These are phyloP conservation scores for Dittrichia graveolens DNA, from an alignment of 129 eudicot genomes.

Conservation along the genomic window DNA sequence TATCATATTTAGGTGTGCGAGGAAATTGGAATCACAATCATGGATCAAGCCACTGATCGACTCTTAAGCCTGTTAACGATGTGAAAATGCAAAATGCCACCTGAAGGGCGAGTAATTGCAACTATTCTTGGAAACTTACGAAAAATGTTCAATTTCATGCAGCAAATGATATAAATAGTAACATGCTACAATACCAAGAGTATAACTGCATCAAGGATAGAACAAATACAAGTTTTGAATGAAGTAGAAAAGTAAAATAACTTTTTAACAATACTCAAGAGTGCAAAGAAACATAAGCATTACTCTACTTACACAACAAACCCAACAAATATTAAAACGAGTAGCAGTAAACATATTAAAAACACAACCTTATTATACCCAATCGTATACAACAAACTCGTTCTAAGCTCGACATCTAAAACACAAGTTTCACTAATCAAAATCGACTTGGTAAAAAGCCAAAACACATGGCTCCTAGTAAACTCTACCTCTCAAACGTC, in stretches of 20 bases:
- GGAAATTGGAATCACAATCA: no score
- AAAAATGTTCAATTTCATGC: not conserved
- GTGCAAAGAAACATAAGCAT: not conserved
- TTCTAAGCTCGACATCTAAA: constrained; percentile 19
- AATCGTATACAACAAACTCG: constrained; percentile 28
- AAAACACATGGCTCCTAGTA: constrained; percentile 22
- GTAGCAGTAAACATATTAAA: not conserved
- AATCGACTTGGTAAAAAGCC: constrained; percentile 19
- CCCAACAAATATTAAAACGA: not conserved
- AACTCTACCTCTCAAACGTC: constrained; percentile 28
- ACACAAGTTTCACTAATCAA: constrained; percentile 17
- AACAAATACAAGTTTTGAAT: not conserved
- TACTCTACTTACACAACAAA: not conserved
- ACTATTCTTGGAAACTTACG: not conserved
- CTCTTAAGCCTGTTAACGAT: no score
- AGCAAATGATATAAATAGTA: not conserved
- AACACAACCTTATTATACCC: constrained; percentile 27
- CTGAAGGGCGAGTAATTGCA: no score
- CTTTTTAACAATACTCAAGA: not conserved
- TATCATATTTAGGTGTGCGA: not conserved
- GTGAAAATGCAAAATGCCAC: no score
- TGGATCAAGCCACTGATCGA: no score
- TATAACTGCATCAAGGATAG: not conserved
- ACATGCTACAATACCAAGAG: not conserved
- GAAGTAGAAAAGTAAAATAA: not conserved